Evolutionary conservation across 306 rosid genomes (phyloP), one percentile per base, ranked within the genome.

Genomic region (Coriaria nepalensis): DNA sequence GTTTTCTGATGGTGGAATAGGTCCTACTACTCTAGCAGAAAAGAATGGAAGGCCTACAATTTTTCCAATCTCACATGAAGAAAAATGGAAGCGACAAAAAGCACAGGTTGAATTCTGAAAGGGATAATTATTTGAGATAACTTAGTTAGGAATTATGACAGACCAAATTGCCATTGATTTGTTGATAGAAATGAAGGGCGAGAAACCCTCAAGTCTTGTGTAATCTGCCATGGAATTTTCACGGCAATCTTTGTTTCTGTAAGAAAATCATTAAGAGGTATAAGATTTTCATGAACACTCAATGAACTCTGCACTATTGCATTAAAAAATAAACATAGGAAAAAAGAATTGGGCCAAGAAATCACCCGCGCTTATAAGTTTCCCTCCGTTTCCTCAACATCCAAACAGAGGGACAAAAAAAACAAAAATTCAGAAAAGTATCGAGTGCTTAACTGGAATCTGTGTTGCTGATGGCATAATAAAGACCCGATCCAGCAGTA

Each of bases 31-130:
- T n/a, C 75, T 68, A 35, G 53, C 60, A 55, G 79, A 81, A 64
- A 58, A 50, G 11, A 79, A 49, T 6, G 74, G 60, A 65, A 51
- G 49, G 43, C 82, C 87, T 87, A 60, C 71, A 68, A 14, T 63
- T 59, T 67, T 37, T 53, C 29, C n/a, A 6, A 4, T 13, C 13
- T 6, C 49, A 45, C 38, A 41, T 14, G 47, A 7, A 54, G 11
- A 36, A 61, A 35, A 8, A 12, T 40, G 8, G 0, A 13, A 6
- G 6, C 9, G 4, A 40, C 14, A 40, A 20, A 38, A 8, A 39
- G 33, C 9, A 37, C 2, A 13, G 6, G 9, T 48, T 33, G 5
- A 11, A 59, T 36, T 33, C 10, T 0, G 33, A 46, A 39, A 35
- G 7, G 10, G 1, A 5, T 13, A 32, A 9, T 45, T 12, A 7